phyloP scores from a whole-genome alignment of 441 rosid genomes.

The Arabidopsis lyrata region DNA sequence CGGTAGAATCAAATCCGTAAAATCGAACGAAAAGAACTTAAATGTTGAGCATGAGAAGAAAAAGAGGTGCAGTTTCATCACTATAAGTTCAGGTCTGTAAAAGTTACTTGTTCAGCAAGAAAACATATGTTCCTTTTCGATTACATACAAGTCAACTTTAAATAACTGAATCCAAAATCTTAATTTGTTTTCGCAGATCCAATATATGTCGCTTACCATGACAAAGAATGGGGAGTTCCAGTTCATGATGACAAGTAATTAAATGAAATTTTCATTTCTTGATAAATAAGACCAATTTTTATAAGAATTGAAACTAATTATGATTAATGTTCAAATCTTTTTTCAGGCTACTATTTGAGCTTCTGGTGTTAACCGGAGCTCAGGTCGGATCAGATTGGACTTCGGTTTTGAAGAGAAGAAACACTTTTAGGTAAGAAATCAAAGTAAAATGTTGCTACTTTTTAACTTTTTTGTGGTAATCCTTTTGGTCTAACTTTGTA shows the following conservation, averaged over 20 bases:
- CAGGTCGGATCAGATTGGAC: constrained; percentile 89
- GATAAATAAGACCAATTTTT: background rate
- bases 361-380: constrained; percentile 69
- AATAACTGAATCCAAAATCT: constrained; percentile 2
- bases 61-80: constrained; percentile 75
- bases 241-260: constrained; percentile 72
- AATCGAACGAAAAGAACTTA: constrained; percentile 35
- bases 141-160: background rate
- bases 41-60: constrained; percentile 46
- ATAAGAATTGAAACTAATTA: constrained; percentile 6
- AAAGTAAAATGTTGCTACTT: background rate
- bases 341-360: constrained; percentile 67
- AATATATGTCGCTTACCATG: constrained; percentile 69
- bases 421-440: constrained; percentile 54
- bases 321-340: background rate
- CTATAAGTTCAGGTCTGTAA: constrained; percentile 62
- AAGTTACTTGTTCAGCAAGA: constrained; percentile 37
- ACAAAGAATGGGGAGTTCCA: constrained; percentile 84
- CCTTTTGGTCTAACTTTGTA: background rate
- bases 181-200: constrained; percentile 56
- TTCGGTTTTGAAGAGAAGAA: constrained; percentile 67
- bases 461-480: background rate
- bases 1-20: constrained; percentile 62
- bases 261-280: background rate
- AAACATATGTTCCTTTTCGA: background rate